Percentiles rank a stretch among this genome's conserved stretches.
These are phyloP conservation scores for Pythium sp. DNA, from an alignment of 352 stramenopile genomes.

Conservation along the genomic window DNA sequence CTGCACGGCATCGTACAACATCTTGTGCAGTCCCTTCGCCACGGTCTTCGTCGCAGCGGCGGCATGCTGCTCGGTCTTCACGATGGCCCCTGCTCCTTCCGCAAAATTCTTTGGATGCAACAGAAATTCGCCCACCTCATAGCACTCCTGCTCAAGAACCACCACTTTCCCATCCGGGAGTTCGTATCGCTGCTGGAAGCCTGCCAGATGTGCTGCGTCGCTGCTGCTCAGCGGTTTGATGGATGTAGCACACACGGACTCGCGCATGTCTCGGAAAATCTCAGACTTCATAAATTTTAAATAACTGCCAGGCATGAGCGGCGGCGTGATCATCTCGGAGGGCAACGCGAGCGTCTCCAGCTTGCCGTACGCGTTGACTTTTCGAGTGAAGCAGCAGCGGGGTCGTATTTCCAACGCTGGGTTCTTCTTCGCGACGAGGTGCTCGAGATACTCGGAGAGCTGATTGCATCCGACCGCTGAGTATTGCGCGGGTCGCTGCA, in stretches of 20 bases:
- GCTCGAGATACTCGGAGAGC: constrained; percentile 65
- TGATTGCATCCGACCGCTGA: constrained; percentile 73
- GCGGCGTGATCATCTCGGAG: constrained; percentile 32
- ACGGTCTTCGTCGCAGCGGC: constrained; percentile 41
- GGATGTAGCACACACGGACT: constrained; percentile 51
- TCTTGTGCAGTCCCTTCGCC: constrained; percentile 66
- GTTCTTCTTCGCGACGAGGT: constrained; percentile 52
- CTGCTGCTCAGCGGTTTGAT: constrained; percentile 48
- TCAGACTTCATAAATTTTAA: constrained; percentile 68
- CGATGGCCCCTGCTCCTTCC: constrained; percentile 25
- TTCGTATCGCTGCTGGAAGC: constrained; percentile 53
- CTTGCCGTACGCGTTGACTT: constrained; percentile 51
- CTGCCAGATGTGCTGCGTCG: constrained; percentile 17
- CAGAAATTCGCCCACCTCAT: constrained; percentile 72
- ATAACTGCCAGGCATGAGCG: constrained; percentile 63
- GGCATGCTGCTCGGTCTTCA: constrained; percentile 49
- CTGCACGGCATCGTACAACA: constrained; percentile 85
- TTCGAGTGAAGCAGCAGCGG: constrained; percentile 62
- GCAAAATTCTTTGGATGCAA: constrained; percentile 63
- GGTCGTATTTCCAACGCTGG: constrained; percentile 43
- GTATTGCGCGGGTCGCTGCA: constrained; percentile 76
- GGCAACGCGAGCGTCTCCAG: constrained; percentile 54
- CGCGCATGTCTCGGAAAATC: constrained; percentile 77
- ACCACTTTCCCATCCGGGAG: constrained; percentile 76
- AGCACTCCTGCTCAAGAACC: constrained; percentile 63